Percentiles rank a stretch among this genome's conserved stretches.
Conservation (phyloP, 176 grass and related monocot genomes). For the bread wheat (Triticum aestivum) region IWGSC_CS_RefSeq_v2.1 NC_057812.1:36294170-36294669, state of each 20-base stretch:
- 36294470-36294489: conserved; percentile 86
- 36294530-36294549: background rate
- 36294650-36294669: conserved; percentile 36
- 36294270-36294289: conserved; percentile 67
- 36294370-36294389: background rate
- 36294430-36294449: conserved; percentile 63
- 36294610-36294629: rapidly evolving
- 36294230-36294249: conserved; percentile 99
- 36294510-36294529: conserved; percentile 20
- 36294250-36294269: conserved; percentile 95
- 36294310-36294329: conserved; percentile 73
- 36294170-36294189: conserved; percentile 98
- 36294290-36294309: conserved; percentile 97
- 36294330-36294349: conserved; percentile 73
- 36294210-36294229: conserved; percentile 89
- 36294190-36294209: conserved; percentile 89
- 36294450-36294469: conserved; percentile 92
- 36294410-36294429: rapidly evolving
- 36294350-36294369: background rate
- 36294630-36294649: background rate
- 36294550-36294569: background rate
- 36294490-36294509: conserved; percentile 96
- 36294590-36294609: background rate
- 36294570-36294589: background rate
- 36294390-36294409: rapidly evolving